A percentile compares a stretch with the other conserved stretches of the same genome.
These are phyloP conservation scores for Elsinoe australis DNA, from an alignment of 2,329 filamentous ascomycete species.

Conservation along the genomic window DNA sequence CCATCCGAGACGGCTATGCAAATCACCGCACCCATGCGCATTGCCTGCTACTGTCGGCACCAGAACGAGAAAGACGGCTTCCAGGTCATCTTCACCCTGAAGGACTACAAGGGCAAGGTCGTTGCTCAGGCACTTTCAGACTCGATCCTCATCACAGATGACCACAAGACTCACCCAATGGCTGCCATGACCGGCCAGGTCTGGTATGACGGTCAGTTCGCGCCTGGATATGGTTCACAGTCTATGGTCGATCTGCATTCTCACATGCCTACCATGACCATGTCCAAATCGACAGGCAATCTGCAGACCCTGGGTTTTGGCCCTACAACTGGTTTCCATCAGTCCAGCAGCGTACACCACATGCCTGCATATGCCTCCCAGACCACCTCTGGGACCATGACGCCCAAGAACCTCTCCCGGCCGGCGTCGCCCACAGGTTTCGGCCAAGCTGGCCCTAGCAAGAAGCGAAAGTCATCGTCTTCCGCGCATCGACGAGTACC, in stretches of 20 bases:
- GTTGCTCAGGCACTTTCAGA: slow-evolving; percentile 78
- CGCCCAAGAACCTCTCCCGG: slow-evolving; percentile 59
- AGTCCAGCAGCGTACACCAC: slow-evolving; percentile 31
- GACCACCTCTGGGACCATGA: slow-evolving; percentile 41
- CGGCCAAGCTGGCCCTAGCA: slow-evolving; percentile 58
- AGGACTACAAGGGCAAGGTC: slow-evolving; percentile 66
- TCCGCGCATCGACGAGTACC: slow-evolving; percentile 54
- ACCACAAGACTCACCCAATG: slow-evolving; percentile 74
- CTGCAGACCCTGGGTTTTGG: slow-evolving; percentile 47
- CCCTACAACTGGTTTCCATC: slow-evolving; percentile 25
- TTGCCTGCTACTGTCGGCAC: slow-evolving; percentile 93
- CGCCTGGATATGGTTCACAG: slow-evolving; percentile 32
- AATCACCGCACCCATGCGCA: slow-evolving; percentile 84
- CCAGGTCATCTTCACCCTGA: slow-evolving; percentile 88
- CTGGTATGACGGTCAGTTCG: slow-evolving; percentile 25
- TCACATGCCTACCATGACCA: slow-evolving; percentile 41
- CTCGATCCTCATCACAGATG: slow-evolving; percentile 94
- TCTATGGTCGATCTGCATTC: slow-evolving; percentile 33
- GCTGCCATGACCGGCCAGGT: slow-evolving; percentile 25
- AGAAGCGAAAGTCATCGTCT: slow-evolving; percentile 63
- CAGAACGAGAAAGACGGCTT: slow-evolving; percentile 92
- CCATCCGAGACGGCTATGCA: slow-evolving; percentile 57
- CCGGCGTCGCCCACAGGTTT: slow-evolving; percentile 58
- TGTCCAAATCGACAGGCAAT: slow-evolving; percentile 58
- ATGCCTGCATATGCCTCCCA: slow-evolving; percentile 30